A percentile compares a stretch with the other conserved stretches of the same genome.
phyloP scores from a whole-genome alignment of 352 stramenopile species.

The Globisporangium sylvaticum region DNA sequence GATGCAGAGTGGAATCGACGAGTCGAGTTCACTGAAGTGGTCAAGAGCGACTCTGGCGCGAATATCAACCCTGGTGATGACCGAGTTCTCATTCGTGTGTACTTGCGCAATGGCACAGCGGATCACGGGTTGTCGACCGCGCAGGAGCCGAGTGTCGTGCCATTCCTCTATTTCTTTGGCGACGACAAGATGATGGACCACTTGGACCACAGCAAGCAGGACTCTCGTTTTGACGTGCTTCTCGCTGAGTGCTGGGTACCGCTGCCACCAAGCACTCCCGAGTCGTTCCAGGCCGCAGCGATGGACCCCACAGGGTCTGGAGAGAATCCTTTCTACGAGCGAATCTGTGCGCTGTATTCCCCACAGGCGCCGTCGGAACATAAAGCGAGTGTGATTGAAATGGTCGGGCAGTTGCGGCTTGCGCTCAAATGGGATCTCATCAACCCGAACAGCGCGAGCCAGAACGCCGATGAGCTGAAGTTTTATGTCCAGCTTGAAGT shows the following conservation, averaged over 20 bases:
- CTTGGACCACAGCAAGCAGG: constrained; percentile 82
- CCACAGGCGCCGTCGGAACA: constrained; percentile 19
- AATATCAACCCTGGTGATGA: constrained; percentile 13
- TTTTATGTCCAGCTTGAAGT: constrained; percentile 77
- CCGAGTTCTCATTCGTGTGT: constrained; percentile 71
- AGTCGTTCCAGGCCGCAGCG: constrained; percentile 12
- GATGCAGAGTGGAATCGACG: constrained; percentile 83
- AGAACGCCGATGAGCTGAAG: constrained; percentile 46
- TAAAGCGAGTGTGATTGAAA: constrained; percentile 31
- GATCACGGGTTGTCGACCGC: constrained; percentile 73
- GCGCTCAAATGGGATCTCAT: constrained; percentile 79
- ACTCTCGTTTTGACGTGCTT: constrained; percentile 73
- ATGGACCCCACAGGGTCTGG: constrained; percentile 22
- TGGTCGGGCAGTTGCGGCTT: constrained; percentile 73
- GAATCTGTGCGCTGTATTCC: constrained; percentile 67
- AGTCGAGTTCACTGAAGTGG: constrained; percentile 70
- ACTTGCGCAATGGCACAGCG: constrained; percentile 63
- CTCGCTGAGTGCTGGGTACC: constrained; percentile 79
- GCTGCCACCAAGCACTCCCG: constrained; percentile 34
- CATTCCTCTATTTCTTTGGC: constrained; percentile 87
- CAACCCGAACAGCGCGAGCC: constrained; percentile 36
- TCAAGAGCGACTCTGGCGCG: constrained; percentile 17
- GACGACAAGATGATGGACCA: constrained; percentile 86
- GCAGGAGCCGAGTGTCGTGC: constrained; percentile 82
- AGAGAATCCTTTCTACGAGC: constrained; percentile 49